These are phyloP conservation scores for Dipsacomyces acuminosporus DNA, from an alignment of 371 early-diverging fungal species.

Conservation along the genomic window DNA sequence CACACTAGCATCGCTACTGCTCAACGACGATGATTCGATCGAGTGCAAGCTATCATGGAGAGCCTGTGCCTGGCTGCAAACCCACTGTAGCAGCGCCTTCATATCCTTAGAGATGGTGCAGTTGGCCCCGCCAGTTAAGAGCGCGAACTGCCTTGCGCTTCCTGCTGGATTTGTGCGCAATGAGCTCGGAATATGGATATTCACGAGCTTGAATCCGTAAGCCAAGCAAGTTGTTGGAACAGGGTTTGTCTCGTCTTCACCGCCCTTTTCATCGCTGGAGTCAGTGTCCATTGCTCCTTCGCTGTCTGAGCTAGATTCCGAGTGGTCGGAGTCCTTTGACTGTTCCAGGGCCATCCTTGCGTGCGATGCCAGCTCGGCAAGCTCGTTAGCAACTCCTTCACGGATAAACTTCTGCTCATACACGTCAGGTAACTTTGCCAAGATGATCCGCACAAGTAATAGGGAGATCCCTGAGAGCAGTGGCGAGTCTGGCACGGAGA, in stretches of 20 bases:
- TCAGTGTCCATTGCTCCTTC: slow-evolving; percentile 8
- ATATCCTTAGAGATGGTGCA: background rate
- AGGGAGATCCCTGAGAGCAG: slow-evolving; percentile 52
- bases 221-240: background rate
- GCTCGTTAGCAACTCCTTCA: slow-evolving; percentile 61
- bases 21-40: background rate
- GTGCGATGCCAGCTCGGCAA: slow-evolving; percentile 44
- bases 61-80: slow-evolving; percentile 11
- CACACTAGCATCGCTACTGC: background rate
- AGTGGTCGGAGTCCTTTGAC: too few species aligned
- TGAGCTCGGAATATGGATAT: slow-evolving; percentile 1
- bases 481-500: slow-evolving; percentile 59
- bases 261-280: background rate
- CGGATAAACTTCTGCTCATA: slow-evolving; percentile 57
- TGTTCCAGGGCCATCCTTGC: slow-evolving; percentile 20
- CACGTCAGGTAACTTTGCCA: slow-evolving; percentile 53
- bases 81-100: background rate
- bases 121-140: background rate
- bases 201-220: background rate
- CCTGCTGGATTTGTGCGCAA: background rate
- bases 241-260: background rate
- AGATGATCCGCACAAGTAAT: slow-evolving; percentile 54
- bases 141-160: background rate
- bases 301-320: background rate
- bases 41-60: slow-evolving; percentile 1